A percentile compares a stretch with the other conserved stretches of the same genome.
phyloP scores from a whole-genome alignment of 1,139 yeast species.

The Hyphopichia fennica region DNA sequence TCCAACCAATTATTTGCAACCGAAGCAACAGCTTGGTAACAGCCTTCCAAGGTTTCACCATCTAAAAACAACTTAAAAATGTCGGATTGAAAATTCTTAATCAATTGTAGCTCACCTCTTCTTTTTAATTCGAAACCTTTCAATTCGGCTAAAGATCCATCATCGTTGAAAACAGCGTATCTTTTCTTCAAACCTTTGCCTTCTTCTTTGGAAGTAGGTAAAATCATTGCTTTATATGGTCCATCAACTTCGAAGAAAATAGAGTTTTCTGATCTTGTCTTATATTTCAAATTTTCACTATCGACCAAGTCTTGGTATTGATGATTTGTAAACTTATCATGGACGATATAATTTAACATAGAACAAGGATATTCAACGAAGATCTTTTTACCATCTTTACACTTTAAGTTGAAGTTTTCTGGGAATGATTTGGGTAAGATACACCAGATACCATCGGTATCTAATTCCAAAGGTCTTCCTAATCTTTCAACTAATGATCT shows the following conservation, averaged over 20 bases:
- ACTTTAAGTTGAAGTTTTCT: conserved; percentile 71
- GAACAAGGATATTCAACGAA: conserved; percentile 91
- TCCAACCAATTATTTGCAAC: conserved; percentile 97
- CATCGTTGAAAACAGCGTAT: conserved; percentile 95
- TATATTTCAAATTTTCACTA: conserved; percentile 64
- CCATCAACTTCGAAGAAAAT: conserved; percentile 99
- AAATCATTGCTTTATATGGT: conserved; percentile 95
- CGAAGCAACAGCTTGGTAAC: conserved; percentile 86
- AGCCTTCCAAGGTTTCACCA: conserved; percentile 73
- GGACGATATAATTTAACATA: conserved; percentile 93
- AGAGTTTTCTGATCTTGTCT: conserved; percentile 83
- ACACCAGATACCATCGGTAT: conserved; percentile 99
- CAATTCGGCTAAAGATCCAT: conserved; percentile 90
- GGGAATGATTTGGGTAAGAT: conserved; percentile 92
- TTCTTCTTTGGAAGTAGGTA: conserved; percentile 97
- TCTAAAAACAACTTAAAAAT: conserved; percentile 88
- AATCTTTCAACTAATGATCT: conserved; percentile 87
- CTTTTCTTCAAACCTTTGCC: conserved; percentile 95
- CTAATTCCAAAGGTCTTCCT: conserved; percentile 94
- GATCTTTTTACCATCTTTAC: conserved; percentile 76
- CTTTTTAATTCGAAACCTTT: conserved; percentile 97
- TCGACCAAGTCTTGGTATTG: conserved; percentile 90
- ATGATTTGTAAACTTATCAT: conserved; percentile 85
- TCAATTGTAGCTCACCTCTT: conserved; percentile 92
- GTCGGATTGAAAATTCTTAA: conserved; percentile 94